phyloP scores from a whole-genome alignment of 2,329 filamentous ascomycete genomes.

The Fusarium avenaceum region DNA sequence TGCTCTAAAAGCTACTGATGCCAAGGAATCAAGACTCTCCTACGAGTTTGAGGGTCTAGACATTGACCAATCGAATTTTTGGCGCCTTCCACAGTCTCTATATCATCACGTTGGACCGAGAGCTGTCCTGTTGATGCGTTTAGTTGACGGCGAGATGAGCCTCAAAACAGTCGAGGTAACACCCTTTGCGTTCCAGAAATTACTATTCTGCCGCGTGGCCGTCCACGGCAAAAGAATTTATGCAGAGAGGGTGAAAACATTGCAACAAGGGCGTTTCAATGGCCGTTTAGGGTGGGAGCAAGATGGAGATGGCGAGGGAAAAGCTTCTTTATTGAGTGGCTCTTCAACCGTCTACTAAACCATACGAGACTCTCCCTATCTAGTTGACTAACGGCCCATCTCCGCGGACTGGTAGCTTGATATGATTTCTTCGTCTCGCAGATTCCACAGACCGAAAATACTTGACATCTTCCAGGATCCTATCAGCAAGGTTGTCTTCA shows the following conservation, averaged over 20 bases:
- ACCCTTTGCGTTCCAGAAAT: slow-evolving; percentile 31
- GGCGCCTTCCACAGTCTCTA: slow-evolving; percentile 32
- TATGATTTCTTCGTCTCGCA: slow-evolving; percentile 33
- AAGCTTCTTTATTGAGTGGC: not conserved
- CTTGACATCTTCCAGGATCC: slow-evolving; percentile 18
- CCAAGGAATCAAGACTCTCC: slow-evolving; percentile 2
- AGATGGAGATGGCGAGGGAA: not conserved
- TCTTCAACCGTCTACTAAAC: no score
- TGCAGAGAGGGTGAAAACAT: slow-evolving; percentile 26
- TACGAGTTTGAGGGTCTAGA: not conserved
- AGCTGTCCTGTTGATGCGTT: slow-evolving; percentile 35
- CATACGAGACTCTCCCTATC: not conserved
- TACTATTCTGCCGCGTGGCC: slow-evolving; percentile 40
- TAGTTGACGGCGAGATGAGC: slow-evolving; percentile 20
- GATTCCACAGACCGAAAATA: slow-evolving; percentile 35
- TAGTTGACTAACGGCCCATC: no score
- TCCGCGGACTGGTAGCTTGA: slow-evolving; percentile 19
- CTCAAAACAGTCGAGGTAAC: slow-evolving; percentile 33
- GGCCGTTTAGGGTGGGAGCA: slow-evolving; percentile 11
- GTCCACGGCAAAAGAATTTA: slow-evolving; percentile 38
- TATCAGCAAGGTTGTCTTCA: not conserved
- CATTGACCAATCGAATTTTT: not conserved
- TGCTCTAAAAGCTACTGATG: not conserved
- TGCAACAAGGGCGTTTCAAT: slow-evolving; percentile 39
- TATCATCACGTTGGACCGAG: slow-evolving; percentile 42